Conservation (phyloP, 2,329 filamentous ascomycete genomes). For the Thermochaetoides dissita region DNA sequence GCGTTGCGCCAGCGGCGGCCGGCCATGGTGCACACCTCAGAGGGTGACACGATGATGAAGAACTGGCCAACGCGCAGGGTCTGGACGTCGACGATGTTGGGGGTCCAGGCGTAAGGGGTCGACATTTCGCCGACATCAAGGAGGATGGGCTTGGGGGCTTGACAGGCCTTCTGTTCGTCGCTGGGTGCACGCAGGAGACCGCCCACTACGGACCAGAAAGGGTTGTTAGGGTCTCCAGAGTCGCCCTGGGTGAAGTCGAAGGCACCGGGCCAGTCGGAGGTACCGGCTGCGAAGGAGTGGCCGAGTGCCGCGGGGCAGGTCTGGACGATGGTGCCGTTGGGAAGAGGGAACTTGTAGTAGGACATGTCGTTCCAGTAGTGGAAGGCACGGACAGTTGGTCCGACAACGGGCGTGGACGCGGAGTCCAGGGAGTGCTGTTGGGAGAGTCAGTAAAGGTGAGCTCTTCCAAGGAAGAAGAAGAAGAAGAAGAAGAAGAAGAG, state of each 20-base stretch:
- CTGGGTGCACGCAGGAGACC: conserved; percentile 56
- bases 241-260: conserved; percentile 85
- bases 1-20: conserved; percentile 73
- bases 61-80: conserved; percentile 70
- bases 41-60: conserved; percentile 70
- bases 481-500: no score
- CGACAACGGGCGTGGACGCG: conserved; percentile 37
- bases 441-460: neutral
- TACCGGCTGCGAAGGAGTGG: conserved; percentile 81
- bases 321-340: conserved; percentile 54
- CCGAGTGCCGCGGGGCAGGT: conserved; percentile 80
- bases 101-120: conserved; percentile 68
- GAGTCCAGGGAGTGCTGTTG: conserved; percentile 37
- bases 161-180: conserved; percentile 56
- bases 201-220: conserved; percentile 64
- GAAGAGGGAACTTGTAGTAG: conserved; percentile 55
- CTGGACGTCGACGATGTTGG: conserved; percentile 82
- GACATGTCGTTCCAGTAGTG: conserved; percentile 72
- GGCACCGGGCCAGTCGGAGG: conserved; percentile 72
- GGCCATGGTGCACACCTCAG: conserved; percentile 84
- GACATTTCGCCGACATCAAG: conserved; percentile 71
- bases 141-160: conserved; percentile 68
- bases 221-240: conserved; percentile 56
- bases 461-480: no score
- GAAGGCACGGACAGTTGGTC: conserved; percentile 57